Percentiles rank a stretch among this genome's conserved stretches.
These are phyloP conservation scores for Lactifluus volemus DNA, from an alignment of 768 basidiomycete species.

Conservation along the genomic window DNA sequence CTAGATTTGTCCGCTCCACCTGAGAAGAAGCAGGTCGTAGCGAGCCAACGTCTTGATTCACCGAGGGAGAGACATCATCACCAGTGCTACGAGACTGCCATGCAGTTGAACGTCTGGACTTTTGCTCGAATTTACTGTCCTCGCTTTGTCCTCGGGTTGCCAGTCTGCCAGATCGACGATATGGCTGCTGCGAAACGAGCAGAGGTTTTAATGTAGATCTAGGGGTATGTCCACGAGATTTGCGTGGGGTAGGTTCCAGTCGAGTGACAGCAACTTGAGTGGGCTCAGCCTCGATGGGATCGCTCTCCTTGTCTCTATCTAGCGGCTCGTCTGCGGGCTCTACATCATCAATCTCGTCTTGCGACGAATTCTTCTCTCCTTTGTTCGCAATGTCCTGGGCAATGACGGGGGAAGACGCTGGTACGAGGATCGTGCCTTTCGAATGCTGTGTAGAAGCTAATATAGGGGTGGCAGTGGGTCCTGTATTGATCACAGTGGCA, in stretches of 20 bases:
- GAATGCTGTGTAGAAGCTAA: not conserved
- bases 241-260: not conserved
- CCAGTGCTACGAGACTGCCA: not conserved
- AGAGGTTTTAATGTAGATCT: not conserved
- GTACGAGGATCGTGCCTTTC: conserved; percentile 6
- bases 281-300: conserved; percentile 16
- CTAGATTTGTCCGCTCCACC: conserved; percentile 3
- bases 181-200: not conserved
- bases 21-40: not conserved
- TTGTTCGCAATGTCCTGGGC: not conserved
- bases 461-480: not conserved
- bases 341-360: conserved; percentile 11
- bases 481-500: conserved; percentile 5
- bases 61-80: not conserved
- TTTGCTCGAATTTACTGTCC: not conserved
- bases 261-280: not conserved
- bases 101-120: not conserved
- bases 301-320: conserved; percentile 1
- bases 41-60: not conserved
- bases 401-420: conserved; percentile 10
- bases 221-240: not conserved
- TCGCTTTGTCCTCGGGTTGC: not conserved
- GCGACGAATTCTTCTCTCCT: not conserved
- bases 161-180: conserved; percentile 12
- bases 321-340: conserved; percentile 6